These are phyloP conservation scores for Gelatoporia subvermispora DNA, from an alignment of 768 basidiomycete species.

Conservation along the genomic window DNA sequence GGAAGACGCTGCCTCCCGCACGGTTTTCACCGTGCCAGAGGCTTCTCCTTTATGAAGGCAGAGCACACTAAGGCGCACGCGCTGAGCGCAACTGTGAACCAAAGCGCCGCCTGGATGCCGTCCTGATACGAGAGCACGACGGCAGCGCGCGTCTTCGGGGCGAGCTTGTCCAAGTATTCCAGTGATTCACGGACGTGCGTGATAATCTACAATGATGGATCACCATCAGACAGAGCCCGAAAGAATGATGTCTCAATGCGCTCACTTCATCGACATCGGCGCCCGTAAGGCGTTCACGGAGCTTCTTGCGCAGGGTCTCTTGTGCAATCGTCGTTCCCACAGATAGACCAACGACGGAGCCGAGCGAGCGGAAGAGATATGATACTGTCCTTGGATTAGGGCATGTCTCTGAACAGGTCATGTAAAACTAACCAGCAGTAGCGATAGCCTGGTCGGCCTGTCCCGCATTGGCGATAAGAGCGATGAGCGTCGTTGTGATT, in stretches of 20 bases:
- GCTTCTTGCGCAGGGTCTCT: slow-evolving; percentile 38
- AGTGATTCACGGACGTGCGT: slow-evolving; percentile 30
- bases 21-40: slow-evolving; percentile 24
- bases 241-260: background rate
- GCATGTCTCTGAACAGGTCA: background rate
- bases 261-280: slow-evolving; percentile 47
- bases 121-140: slow-evolving; percentile 30
- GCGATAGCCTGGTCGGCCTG: slow-evolving; percentile 59
- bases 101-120: slow-evolving; percentile 44
- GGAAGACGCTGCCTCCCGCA: no score
- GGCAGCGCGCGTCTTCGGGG: slow-evolving; percentile 20
- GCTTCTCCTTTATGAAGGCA: slow-evolving; percentile 50
- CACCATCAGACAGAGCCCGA: background rate
- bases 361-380: slow-evolving; percentile 63
- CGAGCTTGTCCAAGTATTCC: slow-evolving; percentile 27
- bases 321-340: slow-evolving; percentile 55
- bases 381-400: slow-evolving; percentile 35
- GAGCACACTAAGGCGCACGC: slow-evolving; percentile 38
- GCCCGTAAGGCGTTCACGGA: slow-evolving; percentile 38
- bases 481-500: slow-evolving; percentile 52
- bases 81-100: slow-evolving; percentile 41
- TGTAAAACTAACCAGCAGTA: slow-evolving; percentile 43
- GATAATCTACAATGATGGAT: no score
- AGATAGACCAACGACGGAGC: slow-evolving; percentile 53
- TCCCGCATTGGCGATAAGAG: slow-evolving; percentile 60